phyloP scores from a whole-genome alignment of 2,329 filamentous ascomycete species.

The Aspergillus neotritici region DNA sequence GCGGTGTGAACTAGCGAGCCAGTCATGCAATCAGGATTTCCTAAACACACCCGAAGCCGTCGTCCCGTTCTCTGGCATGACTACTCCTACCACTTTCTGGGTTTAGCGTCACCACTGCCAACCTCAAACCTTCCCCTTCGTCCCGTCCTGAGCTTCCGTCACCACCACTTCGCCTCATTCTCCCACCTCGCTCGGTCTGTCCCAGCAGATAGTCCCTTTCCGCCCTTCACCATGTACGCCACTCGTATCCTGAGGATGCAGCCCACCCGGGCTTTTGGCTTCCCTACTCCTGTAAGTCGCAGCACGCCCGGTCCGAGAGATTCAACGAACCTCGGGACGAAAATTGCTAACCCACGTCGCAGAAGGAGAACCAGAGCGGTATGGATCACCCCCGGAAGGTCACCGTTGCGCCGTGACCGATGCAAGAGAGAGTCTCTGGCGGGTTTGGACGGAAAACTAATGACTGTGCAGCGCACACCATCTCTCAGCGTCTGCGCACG shows the following conservation, averaged over 20 bases:
- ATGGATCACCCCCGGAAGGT: conserved; percentile 25
- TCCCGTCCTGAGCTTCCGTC: conserved; percentile 16
- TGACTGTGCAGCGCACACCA: conserved; percentile 69
- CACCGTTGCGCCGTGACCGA: conserved; percentile 7
- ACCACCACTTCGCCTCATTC: conserved; percentile 17
- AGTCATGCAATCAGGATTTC: conserved; percentile 30
- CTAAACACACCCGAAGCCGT: conserved; percentile 26
- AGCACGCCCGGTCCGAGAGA: not conserved
- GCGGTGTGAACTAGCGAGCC: conserved; percentile 32
- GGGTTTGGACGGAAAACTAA: conserved; percentile 18
- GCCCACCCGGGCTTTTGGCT: conserved; percentile 41
- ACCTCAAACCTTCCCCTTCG: conserved; percentile 10
- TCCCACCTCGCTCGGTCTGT: conserved; percentile 16
- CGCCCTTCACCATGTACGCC: conserved; percentile 54
- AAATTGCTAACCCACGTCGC: conserved; percentile 37
- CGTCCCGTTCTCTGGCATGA: not conserved
- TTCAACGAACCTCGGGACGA: not conserved
- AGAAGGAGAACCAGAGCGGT: conserved; percentile 63
- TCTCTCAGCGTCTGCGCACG: conserved; percentile 88
- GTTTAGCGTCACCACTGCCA: not conserved
- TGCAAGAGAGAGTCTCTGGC: not conserved
- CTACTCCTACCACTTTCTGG: too few species aligned
- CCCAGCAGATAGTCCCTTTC: conserved; percentile 15
- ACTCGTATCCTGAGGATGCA: conserved; percentile 62
- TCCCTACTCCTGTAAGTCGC: conserved; percentile 65